Conservation (phyloP, 768 basidiomycete genomes). For the Lactifluus subvellereus region DNA sequence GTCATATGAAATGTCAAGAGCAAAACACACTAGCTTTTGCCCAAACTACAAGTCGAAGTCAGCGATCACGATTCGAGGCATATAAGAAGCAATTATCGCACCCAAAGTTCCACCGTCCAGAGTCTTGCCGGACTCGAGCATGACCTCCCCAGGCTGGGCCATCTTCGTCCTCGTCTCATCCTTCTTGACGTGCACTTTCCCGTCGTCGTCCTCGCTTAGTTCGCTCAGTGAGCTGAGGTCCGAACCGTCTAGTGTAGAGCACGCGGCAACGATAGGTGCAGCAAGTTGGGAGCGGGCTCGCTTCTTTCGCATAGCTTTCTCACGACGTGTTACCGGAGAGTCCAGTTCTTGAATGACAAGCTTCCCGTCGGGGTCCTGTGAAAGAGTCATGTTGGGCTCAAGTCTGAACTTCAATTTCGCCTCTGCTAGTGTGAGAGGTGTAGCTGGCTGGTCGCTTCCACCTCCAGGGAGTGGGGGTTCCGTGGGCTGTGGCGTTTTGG, state of each 20-base stretch:
- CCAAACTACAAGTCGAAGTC: conserved; percentile 54
- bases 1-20: conserved; percentile 1
- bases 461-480: neutral
- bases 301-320: conserved; percentile 47
- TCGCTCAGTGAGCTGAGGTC: conserved; percentile 24
- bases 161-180: conserved; percentile 12
- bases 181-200: conserved; percentile 2
- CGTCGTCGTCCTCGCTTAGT: conserved; percentile 18
- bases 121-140: conserved; percentile 33
- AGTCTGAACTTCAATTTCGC: conserved; percentile 9
- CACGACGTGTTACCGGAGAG: conserved; percentile 59
- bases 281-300: conserved; percentile 19
- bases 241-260: conserved; percentile 9
- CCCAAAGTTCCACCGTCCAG: conserved; percentile 61
- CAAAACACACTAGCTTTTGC: conserved; percentile 60
- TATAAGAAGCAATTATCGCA: conserved; percentile 31
- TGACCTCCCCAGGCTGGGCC: conserved; percentile 31
- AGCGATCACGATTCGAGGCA: conserved; percentile 1
- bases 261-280: conserved; percentile 14
- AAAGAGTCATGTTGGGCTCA: conserved; percentile 24
- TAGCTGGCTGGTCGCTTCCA: neutral
- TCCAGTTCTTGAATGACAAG: conserved; percentile 69
- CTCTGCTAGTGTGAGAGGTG: conserved; percentile 10
- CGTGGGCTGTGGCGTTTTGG: neutral
- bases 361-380: conserved; percentile 38